Evolutionary conservation across 2,329 filamentous ascomycete species (phyloP).

Genomic region (Rachicladosporium sp.): DNA sequence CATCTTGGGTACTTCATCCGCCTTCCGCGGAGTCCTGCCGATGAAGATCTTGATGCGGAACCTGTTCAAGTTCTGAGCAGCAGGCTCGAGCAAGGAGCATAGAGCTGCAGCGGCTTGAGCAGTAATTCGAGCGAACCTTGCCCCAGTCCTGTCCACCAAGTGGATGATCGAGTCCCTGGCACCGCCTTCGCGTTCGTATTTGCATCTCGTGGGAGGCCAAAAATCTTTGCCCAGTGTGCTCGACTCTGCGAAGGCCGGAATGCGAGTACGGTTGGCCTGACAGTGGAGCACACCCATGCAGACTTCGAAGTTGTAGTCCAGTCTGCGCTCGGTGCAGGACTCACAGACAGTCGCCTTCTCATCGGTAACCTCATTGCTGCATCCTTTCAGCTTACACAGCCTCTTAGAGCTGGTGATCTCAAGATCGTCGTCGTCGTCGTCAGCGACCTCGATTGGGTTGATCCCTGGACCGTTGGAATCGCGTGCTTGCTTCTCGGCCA

Average conservation of each 20-base stretch:
- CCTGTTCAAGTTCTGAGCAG: constrained; percentile 39
- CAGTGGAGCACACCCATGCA: constrained; percentile 15
- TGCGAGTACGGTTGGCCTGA: constrained; percentile 11
- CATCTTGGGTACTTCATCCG: constrained; percentile 53
- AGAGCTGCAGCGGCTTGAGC: constrained; percentile 53
- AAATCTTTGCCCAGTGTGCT: constrained; percentile 9
- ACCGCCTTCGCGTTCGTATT: no score
- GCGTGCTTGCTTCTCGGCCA: constrained; percentile 17
- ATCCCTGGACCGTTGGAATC: constrained; percentile 4
- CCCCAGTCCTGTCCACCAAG: constrained; percentile 58
- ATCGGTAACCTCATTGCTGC: not conserved
- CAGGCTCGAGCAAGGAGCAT: constrained; percentile 55
- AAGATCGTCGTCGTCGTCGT: constrained; percentile 18
- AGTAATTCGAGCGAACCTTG: constrained; percentile 68
- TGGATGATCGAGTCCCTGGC: constrained; percentile 48
- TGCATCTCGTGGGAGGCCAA: constrained; percentile 59
- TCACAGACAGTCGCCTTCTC: not conserved
- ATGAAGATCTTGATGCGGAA: constrained; percentile 65
- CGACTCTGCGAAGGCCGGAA: constrained; percentile 11
- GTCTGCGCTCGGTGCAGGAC: no score
- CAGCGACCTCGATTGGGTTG: constrained; percentile 38
- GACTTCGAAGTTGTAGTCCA: constrained; percentile 7
- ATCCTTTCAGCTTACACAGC: not conserved
- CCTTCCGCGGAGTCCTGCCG: constrained; percentile 49
- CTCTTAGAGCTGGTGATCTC: constrained; percentile 5